Evolutionary conservation across 352 stramenopile genomes (phyloP).

Genomic region (Globisporangium abappressorium): DNA sequence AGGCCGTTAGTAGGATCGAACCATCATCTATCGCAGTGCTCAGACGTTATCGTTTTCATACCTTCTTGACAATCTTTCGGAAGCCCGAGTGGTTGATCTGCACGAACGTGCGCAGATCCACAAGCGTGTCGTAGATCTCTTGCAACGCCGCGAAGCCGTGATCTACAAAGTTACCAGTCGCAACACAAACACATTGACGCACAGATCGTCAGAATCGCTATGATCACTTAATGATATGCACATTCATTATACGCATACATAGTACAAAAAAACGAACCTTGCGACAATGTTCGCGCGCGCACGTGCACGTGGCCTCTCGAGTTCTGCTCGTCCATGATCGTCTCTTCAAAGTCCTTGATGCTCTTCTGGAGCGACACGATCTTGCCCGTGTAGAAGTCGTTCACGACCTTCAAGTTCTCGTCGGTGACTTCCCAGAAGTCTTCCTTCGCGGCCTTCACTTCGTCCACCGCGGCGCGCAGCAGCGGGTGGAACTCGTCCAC

Average conservation of each 20-base stretch:
- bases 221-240: neutral
- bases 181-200: neutral
- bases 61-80: slow-evolving; percentile 93
- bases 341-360: slow-evolving; percentile 73
- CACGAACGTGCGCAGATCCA: slow-evolving; percentile 88
- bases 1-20: neutral
- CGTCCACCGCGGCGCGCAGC: slow-evolving; percentile 45
- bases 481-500: slow-evolving; percentile 69
- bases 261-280: slow-evolving; percentile 18
- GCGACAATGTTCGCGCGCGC: slow-evolving; percentile 54
- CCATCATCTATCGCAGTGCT: neutral
- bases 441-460: slow-evolving; percentile 69
- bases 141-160: slow-evolving; percentile 81
- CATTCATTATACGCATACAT: no score
- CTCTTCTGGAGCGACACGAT: slow-evolving; percentile 62
- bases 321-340: slow-evolving; percentile 63
- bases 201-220: neutral
- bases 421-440: slow-evolving; percentile 83
- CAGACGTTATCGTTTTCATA: slow-evolving; percentile 10
- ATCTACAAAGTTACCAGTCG: slow-evolving; percentile 23
- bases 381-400: slow-evolving; percentile 81
- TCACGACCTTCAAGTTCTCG: slow-evolving; percentile 80
- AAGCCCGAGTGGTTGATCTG: slow-evolving; percentile 92
- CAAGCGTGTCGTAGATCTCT: slow-evolving; percentile 88
- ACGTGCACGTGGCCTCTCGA: slow-evolving; percentile 76